Evolutionary conservation across 352 stramenopile genomes (phyloP).

Genomic region (Pythium biforme): DNA sequence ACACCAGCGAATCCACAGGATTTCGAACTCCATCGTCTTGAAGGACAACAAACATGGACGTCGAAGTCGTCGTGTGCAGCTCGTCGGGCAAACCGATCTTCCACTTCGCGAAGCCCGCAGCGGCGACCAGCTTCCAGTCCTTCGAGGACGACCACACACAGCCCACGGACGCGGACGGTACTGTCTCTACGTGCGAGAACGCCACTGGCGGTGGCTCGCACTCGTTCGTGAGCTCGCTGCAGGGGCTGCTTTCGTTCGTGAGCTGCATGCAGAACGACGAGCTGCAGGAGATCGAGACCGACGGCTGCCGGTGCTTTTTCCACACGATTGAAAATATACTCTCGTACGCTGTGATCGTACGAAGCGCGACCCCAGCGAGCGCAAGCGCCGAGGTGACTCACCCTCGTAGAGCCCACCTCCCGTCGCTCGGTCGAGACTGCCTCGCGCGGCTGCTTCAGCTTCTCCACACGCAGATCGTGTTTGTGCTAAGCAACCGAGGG

Average conservation of each 20-base stretch:
- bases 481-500: conserved; percentile 56
- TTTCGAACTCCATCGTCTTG: too few species aligned
- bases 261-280: conserved; percentile 53
- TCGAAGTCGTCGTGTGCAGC: conserved; percentile 60
- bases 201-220: conserved; percentile 30
- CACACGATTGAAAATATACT: conserved; percentile 40
- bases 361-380: neutral
- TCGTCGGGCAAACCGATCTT: conserved; percentile 64
- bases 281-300: conserved; percentile 47
- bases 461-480: conserved; percentile 58
- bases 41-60: conserved; percentile 29
- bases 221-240: conserved; percentile 61
- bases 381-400: conserved; percentile 2
- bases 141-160: neutral
- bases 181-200: neutral
- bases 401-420: neutral
- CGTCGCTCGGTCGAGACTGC: conserved; percentile 28
- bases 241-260: conserved; percentile 65
- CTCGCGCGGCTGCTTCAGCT: conserved; percentile 46
- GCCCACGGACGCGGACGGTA: conserved; percentile 5
- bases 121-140: conserved; percentile 8
- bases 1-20: conserved; percentile 5
- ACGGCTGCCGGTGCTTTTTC: conserved; percentile 46
- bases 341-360: conserved; percentile 55
- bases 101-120: conserved; percentile 32